Evolutionary conservation across 345 rosid species (phyloP), one percentile per base, ranked within the genome.

Genomic region (Brassica carinata): DNA sequence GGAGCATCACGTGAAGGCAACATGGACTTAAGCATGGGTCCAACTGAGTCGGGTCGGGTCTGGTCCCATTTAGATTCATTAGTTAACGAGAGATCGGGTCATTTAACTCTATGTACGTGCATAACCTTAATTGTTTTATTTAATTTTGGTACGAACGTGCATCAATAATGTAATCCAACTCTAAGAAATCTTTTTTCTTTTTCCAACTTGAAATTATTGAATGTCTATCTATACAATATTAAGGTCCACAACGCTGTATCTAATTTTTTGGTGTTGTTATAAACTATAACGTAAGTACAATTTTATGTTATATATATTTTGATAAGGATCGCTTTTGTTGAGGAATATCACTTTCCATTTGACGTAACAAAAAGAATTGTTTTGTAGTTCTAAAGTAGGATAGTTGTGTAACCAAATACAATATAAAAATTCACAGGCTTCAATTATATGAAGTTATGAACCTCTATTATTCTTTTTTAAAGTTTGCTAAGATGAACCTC

Each of bases 1-100:
- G 78, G 78, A 48, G 69, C 40, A 75, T 75, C 79, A 75, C 76
- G 83, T 80, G 83, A 74, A 74, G 34, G 31, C 64, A 43, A 66
- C 7, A 23, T 64, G 26, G 65, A 17, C 2, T 7, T 67, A 40
- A 34, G 36, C 26, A 59, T 61, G 71, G 18, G 65, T 63, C 53
- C 23, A 36, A 10, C n/a, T 63, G 70, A 34, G 51, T 68, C 59
- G 70, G 67, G 14, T 74, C 59, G 18, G 59, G 59, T 53, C 79
- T 36, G 71, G 75, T 62, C 79, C 79, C 71, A 61, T 73, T 67
- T 73, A 67, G 82, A 73, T 79, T 5, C 33, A 61, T 66, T 58
- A 67, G 77, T 9, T 36, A 73, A 58, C 69, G 4, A 58, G 73
- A 43, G 74, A 73, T 73, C 31, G 82, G 68, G 69, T 73, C 34